phyloP scores from a whole-genome alignment of 495 filamentous ascomycete species.

The Penicillium steckii region DNA sequence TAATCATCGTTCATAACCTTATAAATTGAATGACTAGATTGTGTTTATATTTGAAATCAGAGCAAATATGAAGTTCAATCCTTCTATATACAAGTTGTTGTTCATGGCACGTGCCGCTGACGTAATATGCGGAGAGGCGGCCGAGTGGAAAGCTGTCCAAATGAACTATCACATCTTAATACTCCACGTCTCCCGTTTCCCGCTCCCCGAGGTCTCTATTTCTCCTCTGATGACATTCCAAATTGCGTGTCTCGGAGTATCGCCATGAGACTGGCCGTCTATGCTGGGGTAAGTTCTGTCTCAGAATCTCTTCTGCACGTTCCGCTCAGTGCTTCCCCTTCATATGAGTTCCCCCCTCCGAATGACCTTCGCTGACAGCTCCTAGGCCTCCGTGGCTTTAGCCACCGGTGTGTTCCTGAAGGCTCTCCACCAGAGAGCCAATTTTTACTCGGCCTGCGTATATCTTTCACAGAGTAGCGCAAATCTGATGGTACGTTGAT shows the following conservation, averaged over 20 bases:
- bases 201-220: slow-evolving; percentile 12
- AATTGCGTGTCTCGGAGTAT: slow-evolving; percentile 22
- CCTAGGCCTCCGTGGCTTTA: slow-evolving; percentile 70
- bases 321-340: neutral
- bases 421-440: slow-evolving; percentile 89
- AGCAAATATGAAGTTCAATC: too few species aligned
- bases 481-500: slow-evolving; percentile 74
- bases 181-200: slow-evolving; percentile 23
- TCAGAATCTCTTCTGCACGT: neutral
- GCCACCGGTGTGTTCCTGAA: slow-evolving; percentile 80
- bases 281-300: slow-evolving; percentile 46
- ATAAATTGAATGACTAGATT: too few species aligned
- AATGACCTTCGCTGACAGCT: slow-evolving; percentile 17
- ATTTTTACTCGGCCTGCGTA: slow-evolving; percentile 96
- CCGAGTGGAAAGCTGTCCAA: slow-evolving; percentile 43
- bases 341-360: neutral
- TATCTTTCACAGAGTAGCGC: slow-evolving; percentile 94
- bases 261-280: slow-evolving; percentile 53
- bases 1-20: too few species aligned
- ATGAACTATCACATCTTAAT: slow-evolving; percentile 14
- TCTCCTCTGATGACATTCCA: slow-evolving; percentile 32
- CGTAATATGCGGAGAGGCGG: slow-evolving; percentile 31
- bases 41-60: too few species aligned
- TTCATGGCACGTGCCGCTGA: slow-evolving; percentile 35
- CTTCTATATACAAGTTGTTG: too few species aligned